Base-by-base conservation (phyloP, 345 rosid genomes). In the Moricandia moricandioides region DNA sequence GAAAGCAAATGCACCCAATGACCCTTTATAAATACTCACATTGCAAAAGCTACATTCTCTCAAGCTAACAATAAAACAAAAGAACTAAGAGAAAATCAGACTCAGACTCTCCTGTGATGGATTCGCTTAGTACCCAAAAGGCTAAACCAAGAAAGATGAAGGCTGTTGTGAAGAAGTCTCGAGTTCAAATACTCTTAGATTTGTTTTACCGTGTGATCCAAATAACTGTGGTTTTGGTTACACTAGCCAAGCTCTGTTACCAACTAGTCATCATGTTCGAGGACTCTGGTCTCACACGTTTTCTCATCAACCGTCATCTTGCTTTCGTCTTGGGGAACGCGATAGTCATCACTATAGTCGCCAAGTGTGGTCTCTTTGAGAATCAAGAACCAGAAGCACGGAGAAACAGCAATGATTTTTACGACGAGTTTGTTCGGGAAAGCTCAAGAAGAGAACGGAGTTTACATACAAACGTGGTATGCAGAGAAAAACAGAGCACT, bases 291-390 rank as follows among this genome's bases (percentile, higher is more conserved):
- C 27, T 91, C 17, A 56, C 80, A 1, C 73, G 76, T 55, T 49
- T 78, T 49, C 79, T 92, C 12, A 80, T 69, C 27, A 88, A 90
- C 58, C 92, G 96, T 39, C 85, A 83, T 13, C 88, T 95, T 40
- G 85, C 91, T 49, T 95, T 95, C 69, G 26, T 95, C 31, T 55
- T 90, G 1, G 97, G 94, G 33, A 95, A 95, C 70, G 81, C 59
- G 8, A 90, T 95, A 60, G 83, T 90, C 58, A 79, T 89, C 85
- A 77, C 83, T 58, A 79, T 95, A 56, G 88, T 89, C 10, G 85
- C 73, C 6, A 90, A 86, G 43, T 89, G 93, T 0, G 89, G 92
- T 10, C 82, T 82, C 59, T 79, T 92, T 57, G 78, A 83, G 5
- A 56, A 82, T 55, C 83, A 84, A 65, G 81, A 78, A 74, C 56